A percentile compares a stretch with the other conserved stretches of the same genome.
These are phyloP conservation scores for Yarrowia porcina DNA, from an alignment of 805 yeast species.

Conservation along the genomic window DNA sequence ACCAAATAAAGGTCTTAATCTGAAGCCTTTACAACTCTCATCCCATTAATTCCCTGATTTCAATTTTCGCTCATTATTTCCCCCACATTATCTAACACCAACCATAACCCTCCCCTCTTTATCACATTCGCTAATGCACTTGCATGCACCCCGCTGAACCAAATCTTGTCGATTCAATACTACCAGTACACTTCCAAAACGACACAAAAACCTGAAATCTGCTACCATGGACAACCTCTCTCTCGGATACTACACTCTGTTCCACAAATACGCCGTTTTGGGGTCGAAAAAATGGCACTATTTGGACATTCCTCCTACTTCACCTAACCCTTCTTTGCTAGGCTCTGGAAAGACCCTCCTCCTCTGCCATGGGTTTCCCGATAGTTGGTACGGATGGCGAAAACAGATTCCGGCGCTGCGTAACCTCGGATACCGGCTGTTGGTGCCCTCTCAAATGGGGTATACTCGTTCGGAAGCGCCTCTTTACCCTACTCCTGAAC, in stretches of 20 bases:
- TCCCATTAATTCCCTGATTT: not conserved
- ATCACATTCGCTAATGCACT: constrained; percentile 11
- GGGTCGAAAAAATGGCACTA: constrained; percentile 24
- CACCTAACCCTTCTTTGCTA: not conserved
- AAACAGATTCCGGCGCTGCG: constrained; percentile 7
- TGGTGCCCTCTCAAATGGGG: constrained; percentile 22
- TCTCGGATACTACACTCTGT: constrained; percentile 9
- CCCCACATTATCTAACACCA: not conserved
- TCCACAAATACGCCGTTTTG: constrained; percentile 14
- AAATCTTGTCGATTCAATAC: too few relatives aligned
- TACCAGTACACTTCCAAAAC: too few relatives aligned
- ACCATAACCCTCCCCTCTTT: too few relatives aligned
- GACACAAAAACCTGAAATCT: too few relatives aligned
- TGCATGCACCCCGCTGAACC: too few relatives aligned
- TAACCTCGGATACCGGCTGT: constrained; percentile 6
- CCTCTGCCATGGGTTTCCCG: constrained; percentile 25
- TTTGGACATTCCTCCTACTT: constrained; percentile 18
- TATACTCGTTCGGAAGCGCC: constrained; percentile 23
- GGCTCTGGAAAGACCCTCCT: constrained; percentile 5
- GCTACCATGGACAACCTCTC: not conserved
- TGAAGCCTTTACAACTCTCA: too few relatives aligned
- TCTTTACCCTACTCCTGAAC: constrained; percentile 1
- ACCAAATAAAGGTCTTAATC: too few relatives aligned
- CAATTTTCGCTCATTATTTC: too few relatives aligned
- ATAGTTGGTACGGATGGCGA: constrained; percentile 25